phyloP scores from a whole-genome alignment of 2,329 filamentous ascomycete genomes.

The Aspergillus japonicus region DNA sequence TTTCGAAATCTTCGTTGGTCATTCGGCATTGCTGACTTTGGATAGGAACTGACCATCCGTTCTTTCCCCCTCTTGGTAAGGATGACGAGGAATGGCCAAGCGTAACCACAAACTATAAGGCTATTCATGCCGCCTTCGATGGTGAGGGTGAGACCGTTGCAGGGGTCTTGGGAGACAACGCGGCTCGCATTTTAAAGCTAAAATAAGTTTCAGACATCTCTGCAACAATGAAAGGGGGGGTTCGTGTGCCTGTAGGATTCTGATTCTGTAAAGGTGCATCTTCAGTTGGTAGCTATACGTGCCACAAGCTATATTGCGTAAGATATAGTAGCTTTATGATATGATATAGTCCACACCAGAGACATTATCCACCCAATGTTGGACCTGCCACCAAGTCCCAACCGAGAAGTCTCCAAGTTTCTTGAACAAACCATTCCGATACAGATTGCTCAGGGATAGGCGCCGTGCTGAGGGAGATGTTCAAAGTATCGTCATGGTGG shows the following conservation, averaged over 20 bases:
- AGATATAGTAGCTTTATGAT: background rate
- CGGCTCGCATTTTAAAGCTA: conserved; percentile 42
- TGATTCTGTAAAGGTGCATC: background rate
- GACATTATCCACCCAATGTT: background rate
- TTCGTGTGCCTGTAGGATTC: background rate
- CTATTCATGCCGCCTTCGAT: conserved; percentile 41
- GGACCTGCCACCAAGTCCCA: conserved; percentile 48
- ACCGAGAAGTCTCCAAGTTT: conserved; percentile 58
- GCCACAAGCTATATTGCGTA: background rate
- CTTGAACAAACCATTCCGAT: conserved; percentile 55
- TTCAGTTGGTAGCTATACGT: background rate
- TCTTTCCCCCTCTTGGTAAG: conserved; percentile 43
- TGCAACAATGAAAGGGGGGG: background rate
- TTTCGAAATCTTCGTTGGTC: background rate
- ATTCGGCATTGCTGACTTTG: conserved; percentile 8
- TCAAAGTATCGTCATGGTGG: background rate
- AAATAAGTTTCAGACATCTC: conserved; percentile 17
- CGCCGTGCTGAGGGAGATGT: background rate
- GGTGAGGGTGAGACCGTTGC: conserved; percentile 30
- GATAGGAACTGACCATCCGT: conserved; percentile 46
- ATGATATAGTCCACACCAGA: background rate
- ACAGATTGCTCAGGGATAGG: conserved; percentile 35
- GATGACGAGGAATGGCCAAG: conserved; percentile 44
- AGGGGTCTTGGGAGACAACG: conserved; percentile 46
- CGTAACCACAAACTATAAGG: conserved; percentile 49